Conservation (phyloP, 768 basidiomycete genomes). For the Termitomyces sp. region DNA sequence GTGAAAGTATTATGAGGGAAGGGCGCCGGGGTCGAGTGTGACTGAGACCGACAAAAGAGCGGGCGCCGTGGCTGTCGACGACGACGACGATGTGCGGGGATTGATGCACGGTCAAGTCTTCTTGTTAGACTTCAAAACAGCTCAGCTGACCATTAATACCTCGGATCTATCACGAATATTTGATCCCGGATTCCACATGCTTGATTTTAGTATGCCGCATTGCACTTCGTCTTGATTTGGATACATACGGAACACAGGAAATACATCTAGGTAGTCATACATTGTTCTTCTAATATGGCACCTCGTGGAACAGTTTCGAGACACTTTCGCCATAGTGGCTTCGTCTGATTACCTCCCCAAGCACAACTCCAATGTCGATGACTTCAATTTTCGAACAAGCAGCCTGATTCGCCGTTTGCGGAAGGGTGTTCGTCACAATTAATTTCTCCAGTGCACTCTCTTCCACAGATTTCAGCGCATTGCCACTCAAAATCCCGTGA, state of each 20-base stretch:
- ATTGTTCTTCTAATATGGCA: constrained; percentile 59
- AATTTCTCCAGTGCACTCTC: constrained; percentile 82
- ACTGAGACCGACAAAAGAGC: constrained; percentile 7
- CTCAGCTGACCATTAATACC: constrained; percentile 18
- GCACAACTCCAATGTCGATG: constrained; percentile 89
- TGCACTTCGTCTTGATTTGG: constrained; percentile 11
- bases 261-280: constrained; percentile 3
- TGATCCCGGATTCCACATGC: constrained; percentile 13
- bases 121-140: constrained; percentile 3
- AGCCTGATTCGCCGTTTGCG: constrained; percentile 74
- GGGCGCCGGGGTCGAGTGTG: background rate
- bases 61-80: constrained; percentile 15
- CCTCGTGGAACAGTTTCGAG: constrained; percentile 84
- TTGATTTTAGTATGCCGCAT: constrained; percentile 8
- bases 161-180: constrained; percentile 20
- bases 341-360: constrained; percentile 93
- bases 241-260: constrained; percentile 5
- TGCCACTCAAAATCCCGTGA: constrained; percentile 92
- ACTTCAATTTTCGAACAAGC: constrained; percentile 81
- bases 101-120: constrained; percentile 13
- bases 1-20: background rate
- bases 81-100: constrained; percentile 10
- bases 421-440: constrained; percentile 97
- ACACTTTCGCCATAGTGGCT: constrained; percentile 98
- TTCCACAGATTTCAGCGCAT: constrained; percentile 71